A percentile compares a stretch with the other conserved stretches of the same genome.
Conservation (phyloP, 2,329 filamentous ascomycete genomes). For the Stagonosporopsis tanaceti region DNA sequence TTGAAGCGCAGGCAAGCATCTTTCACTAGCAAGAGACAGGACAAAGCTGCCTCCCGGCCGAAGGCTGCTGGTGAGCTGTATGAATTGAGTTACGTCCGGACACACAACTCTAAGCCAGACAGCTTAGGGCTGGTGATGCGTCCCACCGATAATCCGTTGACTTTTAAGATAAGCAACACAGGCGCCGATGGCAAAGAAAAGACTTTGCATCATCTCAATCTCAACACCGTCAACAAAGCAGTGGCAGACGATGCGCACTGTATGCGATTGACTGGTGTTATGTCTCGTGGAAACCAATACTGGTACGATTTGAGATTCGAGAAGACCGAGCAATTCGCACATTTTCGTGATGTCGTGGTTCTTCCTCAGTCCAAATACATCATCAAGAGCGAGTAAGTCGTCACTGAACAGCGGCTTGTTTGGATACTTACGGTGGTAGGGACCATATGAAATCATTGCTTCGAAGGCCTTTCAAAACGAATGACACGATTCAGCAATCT, state of each 20-base stretch:
- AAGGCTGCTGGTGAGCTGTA: constrained; percentile 13
- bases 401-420: neutral
- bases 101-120: constrained; percentile 18
- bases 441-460: constrained; percentile 26
- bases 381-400: neutral
- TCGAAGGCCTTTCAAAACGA: constrained; percentile 16
- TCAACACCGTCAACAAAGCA: constrained; percentile 24
- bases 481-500: constrained; percentile 22
- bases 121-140: constrained; percentile 2
- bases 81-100: constrained; percentile 29
- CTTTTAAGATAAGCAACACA: constrained; percentile 6
- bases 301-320: constrained; percentile 37
- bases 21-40: constrained; percentile 7
- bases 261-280: constrained; percentile 33
- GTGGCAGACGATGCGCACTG: constrained; percentile 24
- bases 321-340: constrained; percentile 12
- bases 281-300: constrained; percentile 11
- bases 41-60: constrained; percentile 7
- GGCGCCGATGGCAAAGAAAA: constrained; percentile 1
- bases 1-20: neutral
- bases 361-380: neutral
- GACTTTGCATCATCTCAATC: constrained; percentile 9
- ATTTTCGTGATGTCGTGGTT: constrained; percentile 18
- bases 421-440: constrained; percentile 19
- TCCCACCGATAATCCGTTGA: neutral